Percentiles rank a stretch among this genome's conserved stretches.
Evolutionary conservation across 1,284 basidiomycete genomes (phyloP).

Genomic region (Rhodotorula sp.): DNA sequence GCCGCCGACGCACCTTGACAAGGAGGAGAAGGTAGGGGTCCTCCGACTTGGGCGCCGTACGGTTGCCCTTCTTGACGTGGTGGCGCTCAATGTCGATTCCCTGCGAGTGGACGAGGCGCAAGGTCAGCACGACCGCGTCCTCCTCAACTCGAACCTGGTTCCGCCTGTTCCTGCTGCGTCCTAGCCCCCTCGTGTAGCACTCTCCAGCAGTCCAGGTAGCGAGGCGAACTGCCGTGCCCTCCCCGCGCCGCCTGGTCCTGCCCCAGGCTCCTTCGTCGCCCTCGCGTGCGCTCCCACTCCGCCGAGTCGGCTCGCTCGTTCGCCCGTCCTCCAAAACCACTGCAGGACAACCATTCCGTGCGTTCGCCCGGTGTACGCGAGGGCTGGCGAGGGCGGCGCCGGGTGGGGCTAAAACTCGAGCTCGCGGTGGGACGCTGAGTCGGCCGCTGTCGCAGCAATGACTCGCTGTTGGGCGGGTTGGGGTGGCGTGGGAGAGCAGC

Average conservation of each 20-base stretch:
- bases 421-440: neutral
- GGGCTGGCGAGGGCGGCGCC: neutral
- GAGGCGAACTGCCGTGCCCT: too few relatives aligned
- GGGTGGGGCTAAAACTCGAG: conserved; percentile 2
- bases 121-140: neutral
- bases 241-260: too few relatives aligned
- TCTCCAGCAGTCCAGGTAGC: too few relatives aligned
- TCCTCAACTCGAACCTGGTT: neutral
- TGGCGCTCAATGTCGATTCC: conserved; percentile 94
- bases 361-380: neutral
- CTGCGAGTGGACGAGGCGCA: conserved; percentile 52
- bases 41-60: conserved; percentile 96
- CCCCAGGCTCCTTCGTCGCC: too few relatives aligned
- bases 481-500: neutral
- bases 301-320: neutral
- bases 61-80: conserved; percentile 98
- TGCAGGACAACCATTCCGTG: neutral
- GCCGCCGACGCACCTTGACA: conserved; percentile 74
- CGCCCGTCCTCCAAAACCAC: neutral
- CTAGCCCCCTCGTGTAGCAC: neutral
- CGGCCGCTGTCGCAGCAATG: too few relatives aligned
- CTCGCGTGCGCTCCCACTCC: too few relatives aligned
- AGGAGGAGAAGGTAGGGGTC: conserved; percentile 98
- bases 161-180: neutral
- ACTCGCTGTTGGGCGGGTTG: neutral